Evolutionary conservation across 2,329 filamentous ascomycete genomes (phyloP).

Genomic region (Exserohilum turcica): DNA sequence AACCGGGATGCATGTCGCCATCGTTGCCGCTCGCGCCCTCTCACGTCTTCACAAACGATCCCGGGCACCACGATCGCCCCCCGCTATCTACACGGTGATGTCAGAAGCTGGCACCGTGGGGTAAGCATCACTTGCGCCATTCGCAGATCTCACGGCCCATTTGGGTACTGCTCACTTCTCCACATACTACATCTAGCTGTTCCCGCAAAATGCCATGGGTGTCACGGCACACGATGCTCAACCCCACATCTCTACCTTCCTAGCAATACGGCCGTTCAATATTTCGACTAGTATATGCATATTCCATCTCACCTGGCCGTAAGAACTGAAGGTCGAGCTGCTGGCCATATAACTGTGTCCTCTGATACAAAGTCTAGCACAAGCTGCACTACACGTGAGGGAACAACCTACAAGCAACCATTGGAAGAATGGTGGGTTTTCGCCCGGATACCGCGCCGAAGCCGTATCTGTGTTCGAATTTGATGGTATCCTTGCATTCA

Average conservation of each 20-base stretch:
- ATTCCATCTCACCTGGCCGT: too few species aligned
- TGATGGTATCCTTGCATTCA: too few species aligned
- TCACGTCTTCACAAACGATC: background rate
- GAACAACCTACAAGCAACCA: too few species aligned
- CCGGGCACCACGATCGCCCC: background rate
- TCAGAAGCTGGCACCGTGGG: background rate
- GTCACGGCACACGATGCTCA: constrained; percentile 27
- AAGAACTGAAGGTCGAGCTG: too few species aligned
- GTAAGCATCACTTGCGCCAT: constrained; percentile 2
- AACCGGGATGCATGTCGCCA: constrained; percentile 6
- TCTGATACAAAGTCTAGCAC: too few species aligned
- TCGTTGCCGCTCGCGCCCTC: background rate
- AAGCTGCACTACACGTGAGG: too few species aligned
- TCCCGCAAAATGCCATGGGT: constrained; percentile 32
- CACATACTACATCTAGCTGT: constrained; percentile 16
- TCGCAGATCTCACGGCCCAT: background rate
- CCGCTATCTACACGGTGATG: background rate
- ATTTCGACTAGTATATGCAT: constrained; percentile 20
- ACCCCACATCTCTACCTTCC: constrained; percentile 24
- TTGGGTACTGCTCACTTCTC: background rate
- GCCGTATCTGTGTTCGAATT: too few species aligned
- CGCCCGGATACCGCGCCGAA: too few species aligned
- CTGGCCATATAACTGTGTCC: too few species aligned
- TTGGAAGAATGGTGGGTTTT: too few species aligned
- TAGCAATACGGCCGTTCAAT: constrained; percentile 31